Base-by-base conservation (phyloP, 2,329 filamentous ascomycete species). In the Triangularia setosa region DNA sequence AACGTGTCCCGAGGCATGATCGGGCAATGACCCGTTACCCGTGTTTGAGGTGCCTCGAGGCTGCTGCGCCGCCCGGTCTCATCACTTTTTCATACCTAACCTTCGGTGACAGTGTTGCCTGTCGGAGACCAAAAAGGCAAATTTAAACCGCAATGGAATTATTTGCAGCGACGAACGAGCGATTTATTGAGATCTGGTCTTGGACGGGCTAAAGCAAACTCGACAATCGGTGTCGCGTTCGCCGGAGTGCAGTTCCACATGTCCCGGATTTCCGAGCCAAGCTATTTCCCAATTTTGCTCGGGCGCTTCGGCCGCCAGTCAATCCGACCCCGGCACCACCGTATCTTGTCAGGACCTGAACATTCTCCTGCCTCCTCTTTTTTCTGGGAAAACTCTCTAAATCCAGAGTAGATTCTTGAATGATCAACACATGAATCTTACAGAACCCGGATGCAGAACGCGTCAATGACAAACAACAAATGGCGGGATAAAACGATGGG, bases 161-260 rank as follows among this genome's bases (percentile, higher is more conserved):
- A 5, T 48, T 21, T 33, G 30, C 30, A 48, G n/a, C n/a, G 11
- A 12, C 8, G 4, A 33, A 33, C 30, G 40, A 48, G 40, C n/a
- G 40, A 48, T 48, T 48, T 48, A 48, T 48, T 21, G 40, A 21
- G 40, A 48, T 48, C n/a, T 23, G 18, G 40, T 23, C 40, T 48
- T 48, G 40, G 40, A 21, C 28, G 44, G 33, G 44, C 27, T 60
- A 28, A 48, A 40, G 27, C 25, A 27, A 60, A 58, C 57, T 53
- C 63, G 65, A 63, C 61, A 54, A 48, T 48, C 40, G 40, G 40
- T 48, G 40, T 48, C 40, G n/a, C 18, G 40, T 48, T 48, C 40
- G 40, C 40, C 40, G 40, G 40, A 48, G 40, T 52, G 25, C 4
- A 63, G 67, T 64, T 64, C 65, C 67, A 69, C 67, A 69, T 53